Conservation (phyloP, 139 green algal species). For the Chlamydomonas asymmetrica region DNA sequence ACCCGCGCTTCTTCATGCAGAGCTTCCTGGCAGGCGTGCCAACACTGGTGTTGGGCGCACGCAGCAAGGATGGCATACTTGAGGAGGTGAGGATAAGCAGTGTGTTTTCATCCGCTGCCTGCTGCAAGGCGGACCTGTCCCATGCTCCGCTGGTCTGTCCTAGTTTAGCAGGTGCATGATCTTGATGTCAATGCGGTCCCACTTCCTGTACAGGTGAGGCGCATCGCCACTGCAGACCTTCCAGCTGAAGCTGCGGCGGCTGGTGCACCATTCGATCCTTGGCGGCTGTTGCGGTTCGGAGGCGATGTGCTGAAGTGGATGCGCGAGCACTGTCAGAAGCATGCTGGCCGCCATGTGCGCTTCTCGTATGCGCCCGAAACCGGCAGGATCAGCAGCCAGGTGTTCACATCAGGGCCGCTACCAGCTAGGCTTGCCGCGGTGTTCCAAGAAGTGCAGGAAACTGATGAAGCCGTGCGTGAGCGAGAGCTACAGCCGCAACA, state of each 20-base stretch:
- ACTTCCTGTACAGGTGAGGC: no score
- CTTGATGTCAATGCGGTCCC: no score
- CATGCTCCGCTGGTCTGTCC: no score
- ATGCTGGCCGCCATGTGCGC: constrained; percentile 16
- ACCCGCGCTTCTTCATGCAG: constrained; percentile 52
- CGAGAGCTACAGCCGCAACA: no score
- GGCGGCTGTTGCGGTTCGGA: constrained; percentile 44
- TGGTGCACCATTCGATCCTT: constrained; percentile 32
- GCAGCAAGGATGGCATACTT: constrained; percentile 45
- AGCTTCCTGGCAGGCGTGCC: constrained; percentile 52
- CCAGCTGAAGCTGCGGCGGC: constrained; percentile 12
- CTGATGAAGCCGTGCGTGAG: no score
- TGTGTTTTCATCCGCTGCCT: no score
- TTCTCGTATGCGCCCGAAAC: constrained; percentile 10
- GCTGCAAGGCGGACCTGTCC: no score
- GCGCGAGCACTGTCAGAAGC: background rate
- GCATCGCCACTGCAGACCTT: no score
- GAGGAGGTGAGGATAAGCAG: constrained; percentile 37
- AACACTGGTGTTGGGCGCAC: constrained; percentile 41
- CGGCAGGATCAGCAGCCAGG: background rate
- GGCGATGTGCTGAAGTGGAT: constrained; percentile 48
- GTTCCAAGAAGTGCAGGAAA: background rate
- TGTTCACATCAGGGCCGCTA: constrained; percentile 8
- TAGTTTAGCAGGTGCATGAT: no score
- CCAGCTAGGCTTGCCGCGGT: constrained; percentile 5